Evolutionary conservation across 78 protist genomes (phyloP).

Genomic region (Dictyostelium intermedium): DNA sequence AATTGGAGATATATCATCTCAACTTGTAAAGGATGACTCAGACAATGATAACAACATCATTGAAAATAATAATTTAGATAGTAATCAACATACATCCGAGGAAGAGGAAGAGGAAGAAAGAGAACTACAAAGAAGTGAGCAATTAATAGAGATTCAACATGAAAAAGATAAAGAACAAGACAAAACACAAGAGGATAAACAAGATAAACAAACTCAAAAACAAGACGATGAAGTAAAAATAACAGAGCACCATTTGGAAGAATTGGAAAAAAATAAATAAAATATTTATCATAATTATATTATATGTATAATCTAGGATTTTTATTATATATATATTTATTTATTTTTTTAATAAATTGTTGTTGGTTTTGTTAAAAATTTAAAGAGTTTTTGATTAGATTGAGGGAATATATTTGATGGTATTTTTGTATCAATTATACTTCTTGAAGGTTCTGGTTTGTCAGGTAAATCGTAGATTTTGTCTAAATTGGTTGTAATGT

Average conservation of each 20-base stretch:
- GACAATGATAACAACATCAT: not conserved
- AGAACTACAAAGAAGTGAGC: not conserved
- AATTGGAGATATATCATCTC: not conserved
- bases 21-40: not conserved
- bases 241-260: not conserved
- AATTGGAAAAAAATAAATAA: not conserved
- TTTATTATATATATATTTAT: not conserved
- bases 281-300: too few relatives aligned
- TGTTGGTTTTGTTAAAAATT: conserved; percentile 3
- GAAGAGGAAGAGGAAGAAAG: not conserved
- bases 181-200: not conserved
- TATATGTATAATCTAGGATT: too few relatives aligned
- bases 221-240: not conserved
- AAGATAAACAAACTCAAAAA: not conserved
- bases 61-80: not conserved
- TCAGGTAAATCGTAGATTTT: conserved; percentile 36
- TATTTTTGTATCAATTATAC: conserved; percentile 10
- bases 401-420: conserved; percentile 19
- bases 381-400: conserved; percentile 8
- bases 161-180: not conserved
- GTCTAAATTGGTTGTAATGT: conserved; percentile 19
- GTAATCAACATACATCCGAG: not conserved
- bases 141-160: not conserved
- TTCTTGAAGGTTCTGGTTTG: conserved; percentile 46
- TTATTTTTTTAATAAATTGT: not conserved